Conservation (phyloP, 129 eudicot species). For the Artemisia annua region DNA sequence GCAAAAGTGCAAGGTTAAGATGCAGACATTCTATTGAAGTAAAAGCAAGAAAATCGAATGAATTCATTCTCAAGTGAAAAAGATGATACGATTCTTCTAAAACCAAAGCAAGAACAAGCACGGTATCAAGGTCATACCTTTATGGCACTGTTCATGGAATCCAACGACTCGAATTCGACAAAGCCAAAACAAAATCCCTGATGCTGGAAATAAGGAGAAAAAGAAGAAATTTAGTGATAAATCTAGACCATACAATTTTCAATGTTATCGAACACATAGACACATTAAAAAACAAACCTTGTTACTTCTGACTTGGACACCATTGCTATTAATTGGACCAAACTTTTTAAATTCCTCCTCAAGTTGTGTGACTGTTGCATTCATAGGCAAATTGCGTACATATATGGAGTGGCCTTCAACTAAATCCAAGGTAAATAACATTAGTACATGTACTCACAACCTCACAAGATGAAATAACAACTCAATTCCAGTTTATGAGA, state of each 20-base stretch:
- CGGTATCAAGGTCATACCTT: slow-evolving; percentile 45
- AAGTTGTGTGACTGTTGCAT: slow-evolving; percentile 57
- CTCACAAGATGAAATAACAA: neutral
- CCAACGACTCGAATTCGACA: slow-evolving; percentile 73
- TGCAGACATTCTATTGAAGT: too few relatives aligned
- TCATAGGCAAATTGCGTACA: slow-evolving; percentile 72
- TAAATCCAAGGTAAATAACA: slow-evolving; percentile 5
- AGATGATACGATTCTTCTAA: too few relatives aligned
- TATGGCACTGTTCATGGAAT: slow-evolving; percentile 78
- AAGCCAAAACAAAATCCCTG: slow-evolving; percentile 85
- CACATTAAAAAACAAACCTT: slow-evolving; percentile 43
- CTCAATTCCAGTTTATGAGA: neutral
- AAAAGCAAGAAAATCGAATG: too few relatives aligned
- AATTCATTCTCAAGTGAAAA: too few relatives aligned
- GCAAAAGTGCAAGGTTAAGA: too few relatives aligned
- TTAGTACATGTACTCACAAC: slow-evolving; percentile 11
- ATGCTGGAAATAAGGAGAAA: slow-evolving; percentile 38
- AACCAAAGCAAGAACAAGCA: neutral
- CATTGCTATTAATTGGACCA: slow-evolving; percentile 72
- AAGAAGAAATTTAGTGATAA: neutral
- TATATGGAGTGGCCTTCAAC: slow-evolving; percentile 83
- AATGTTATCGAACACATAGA: slow-evolving; percentile 1
- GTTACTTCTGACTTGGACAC: slow-evolving; percentile 88
- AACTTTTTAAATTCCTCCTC: slow-evolving; percentile 71
- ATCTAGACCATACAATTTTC: neutral